Conservation (phyloP, 1,284 basidiomycete species). For the Moesziomyces globuligerus region DNA sequence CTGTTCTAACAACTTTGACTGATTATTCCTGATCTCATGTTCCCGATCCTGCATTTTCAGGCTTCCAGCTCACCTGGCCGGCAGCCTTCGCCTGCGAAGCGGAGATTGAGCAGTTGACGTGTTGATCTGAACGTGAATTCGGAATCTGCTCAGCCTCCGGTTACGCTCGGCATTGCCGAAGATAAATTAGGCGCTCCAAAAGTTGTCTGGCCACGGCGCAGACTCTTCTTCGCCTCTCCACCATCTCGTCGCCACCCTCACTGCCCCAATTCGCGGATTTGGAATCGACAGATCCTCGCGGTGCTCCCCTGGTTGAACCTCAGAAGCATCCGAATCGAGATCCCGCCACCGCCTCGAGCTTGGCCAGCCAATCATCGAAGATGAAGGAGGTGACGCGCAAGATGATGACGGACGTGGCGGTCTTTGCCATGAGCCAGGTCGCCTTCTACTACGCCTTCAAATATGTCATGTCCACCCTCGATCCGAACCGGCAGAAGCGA, state of each 20-base stretch:
- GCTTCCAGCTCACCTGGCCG: constrained; percentile 15
- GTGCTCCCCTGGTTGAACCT: no score
- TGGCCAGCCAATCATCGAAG: not conserved
- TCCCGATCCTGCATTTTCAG: not conserved
- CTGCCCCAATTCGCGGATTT: no score
- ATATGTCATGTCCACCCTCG: constrained; percentile 67
- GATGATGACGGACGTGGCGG: constrained; percentile 63
- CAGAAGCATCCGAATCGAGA: no score
- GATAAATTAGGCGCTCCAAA: not conserved
- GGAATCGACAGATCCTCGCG: no score
- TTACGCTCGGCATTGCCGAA: constrained; percentile 13
- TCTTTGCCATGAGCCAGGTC: constrained; percentile 65
- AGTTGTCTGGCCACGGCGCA: constrained; percentile 1
- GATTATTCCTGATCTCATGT: no score
- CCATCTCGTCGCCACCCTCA: no score
- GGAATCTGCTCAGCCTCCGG: not conserved
- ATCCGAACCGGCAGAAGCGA: constrained; percentile 66
- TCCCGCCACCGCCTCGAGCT: not conserved
- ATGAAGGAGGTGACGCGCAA: constrained; percentile 63
- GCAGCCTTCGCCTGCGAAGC: no score
- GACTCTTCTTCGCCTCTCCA: not conserved
- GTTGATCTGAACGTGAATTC: constrained; percentile 4
- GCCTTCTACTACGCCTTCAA: constrained; percentile 69
- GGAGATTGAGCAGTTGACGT: no score
- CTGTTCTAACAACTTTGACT: not conserved